Percentiles rank a stretch among this genome's conserved stretches.
These are phyloP conservation scores for Suillus placidus DNA, from an alignment of 768 basidiomycete species.

Conservation along the genomic window DNA sequence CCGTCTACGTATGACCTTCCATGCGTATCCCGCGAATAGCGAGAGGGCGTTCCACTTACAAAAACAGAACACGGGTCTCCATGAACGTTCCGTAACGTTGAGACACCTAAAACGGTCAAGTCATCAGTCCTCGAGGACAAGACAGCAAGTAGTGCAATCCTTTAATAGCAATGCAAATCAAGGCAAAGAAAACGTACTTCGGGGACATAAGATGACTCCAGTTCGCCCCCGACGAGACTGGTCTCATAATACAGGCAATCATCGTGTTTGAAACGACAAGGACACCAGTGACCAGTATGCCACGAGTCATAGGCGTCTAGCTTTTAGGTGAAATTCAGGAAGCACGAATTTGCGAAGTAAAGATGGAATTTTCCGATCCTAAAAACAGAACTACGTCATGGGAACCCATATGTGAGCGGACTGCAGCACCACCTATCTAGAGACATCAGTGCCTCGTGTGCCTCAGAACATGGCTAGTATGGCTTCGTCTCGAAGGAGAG, in stretches of 20 bases:
- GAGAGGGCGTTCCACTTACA: neutral
- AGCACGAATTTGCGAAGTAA: neutral
- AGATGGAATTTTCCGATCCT: slow-evolving; percentile 1
- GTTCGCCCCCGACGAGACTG: neutral
- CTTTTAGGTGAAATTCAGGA: neutral
- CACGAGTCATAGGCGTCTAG: neutral
- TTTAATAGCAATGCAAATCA: neutral
- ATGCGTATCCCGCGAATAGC: neutral
- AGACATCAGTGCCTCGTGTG: slow-evolving; percentile 8
- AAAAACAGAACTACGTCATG: neutral
- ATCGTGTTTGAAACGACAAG: too few relatives aligned
- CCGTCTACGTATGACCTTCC: neutral
- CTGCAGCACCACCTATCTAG: neutral
- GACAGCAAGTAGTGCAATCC: neutral
- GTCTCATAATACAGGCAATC: neutral
- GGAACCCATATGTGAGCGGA: neutral
- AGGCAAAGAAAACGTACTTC: neutral
- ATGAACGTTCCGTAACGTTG: neutral
- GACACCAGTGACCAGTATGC: neutral
- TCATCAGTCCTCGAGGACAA: neutral
- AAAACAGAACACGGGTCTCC: slow-evolving; percentile 2
- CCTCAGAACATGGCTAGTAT: neutral
- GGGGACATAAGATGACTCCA: neutral
- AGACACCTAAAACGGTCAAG: neutral
- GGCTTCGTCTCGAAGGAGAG: slow-evolving; percentile 14